Base-by-base conservation (phyloP, 2,329 filamentous ascomycete species). In the Fusarium siculi region DNA sequence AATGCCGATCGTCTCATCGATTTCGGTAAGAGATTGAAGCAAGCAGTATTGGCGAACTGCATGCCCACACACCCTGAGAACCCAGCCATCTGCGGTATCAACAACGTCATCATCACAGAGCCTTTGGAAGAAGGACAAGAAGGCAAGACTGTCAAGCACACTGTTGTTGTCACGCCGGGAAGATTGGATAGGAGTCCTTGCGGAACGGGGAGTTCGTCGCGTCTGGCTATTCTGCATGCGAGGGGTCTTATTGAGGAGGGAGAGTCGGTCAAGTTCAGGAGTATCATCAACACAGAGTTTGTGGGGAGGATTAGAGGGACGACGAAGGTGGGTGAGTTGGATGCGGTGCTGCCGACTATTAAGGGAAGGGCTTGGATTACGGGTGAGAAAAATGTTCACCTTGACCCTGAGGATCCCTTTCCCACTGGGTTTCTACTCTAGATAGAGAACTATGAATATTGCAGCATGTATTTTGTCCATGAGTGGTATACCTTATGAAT, bases 51-150 rank as follows among this genome's bases (percentile, higher is more conserved):
- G 46, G 69, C 68, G 7, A 62, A 72, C 9, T 81, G 79, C 61
- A 79, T 74, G 8, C 83, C 83, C 2, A 74, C 82, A 6, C 84
- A 85, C 49, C 84, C 83, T 0, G 82, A 84, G 10, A 85, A 85
- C 50, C 67, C 79, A 1, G 80, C 6, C 1, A 84, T 86, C 40
- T 77, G 74, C 32, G 84, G 83, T 0, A 82, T 86, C n/a, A 84
- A 78, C 42, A 82, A 81, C 4, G 57, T 84, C 4, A 79, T 77
- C 81, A 69, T 84, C 47, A 84, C 80, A 0, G 80, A 81, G 1
- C 47, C 56, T 2, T 8, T 68, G 4, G 64, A 68, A 12, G 64
- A 68, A 0, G 66, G 64, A 0, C 64, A 50, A 6, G 57, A 44
- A 9, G 66, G 66, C 18, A 68, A 68, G 32, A 49, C 23, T 2